Evolutionary conservation across 2,329 filamentous ascomycete genomes (phyloP).

Genomic region (Fusarium virguliforme): DNA sequence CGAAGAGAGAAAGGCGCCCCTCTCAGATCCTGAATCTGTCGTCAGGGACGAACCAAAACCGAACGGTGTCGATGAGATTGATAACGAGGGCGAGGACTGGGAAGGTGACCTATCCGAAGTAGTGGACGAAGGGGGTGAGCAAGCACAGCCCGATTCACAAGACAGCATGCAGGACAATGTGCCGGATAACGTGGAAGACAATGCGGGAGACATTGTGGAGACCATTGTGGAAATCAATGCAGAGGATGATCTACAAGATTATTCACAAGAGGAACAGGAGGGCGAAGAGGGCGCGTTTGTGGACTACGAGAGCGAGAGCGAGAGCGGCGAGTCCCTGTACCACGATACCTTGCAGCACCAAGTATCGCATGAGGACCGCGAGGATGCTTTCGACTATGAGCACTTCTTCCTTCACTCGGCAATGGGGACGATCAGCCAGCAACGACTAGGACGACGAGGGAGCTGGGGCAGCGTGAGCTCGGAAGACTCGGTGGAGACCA

Average conservation of each 20-base stretch:
- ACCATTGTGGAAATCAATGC: slow-evolving; percentile 6
- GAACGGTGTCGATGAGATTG: slow-evolving; percentile 51
- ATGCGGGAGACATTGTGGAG: slow-evolving; percentile 42
- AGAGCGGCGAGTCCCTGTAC: slow-evolving; percentile 76
- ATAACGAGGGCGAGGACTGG: slow-evolving; percentile 51
- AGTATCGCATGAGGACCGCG: slow-evolving; percentile 89
- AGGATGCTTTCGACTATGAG: slow-evolving; percentile 97
- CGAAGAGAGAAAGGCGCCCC: slow-evolving; percentile 13
- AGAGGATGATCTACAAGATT: slow-evolving; percentile 37
- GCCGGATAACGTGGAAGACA: slow-evolving; percentile 41
- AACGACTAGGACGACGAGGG: slow-evolving; percentile 47
- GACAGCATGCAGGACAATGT: slow-evolving; percentile 50
- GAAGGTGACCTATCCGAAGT: slow-evolving; percentile 29
- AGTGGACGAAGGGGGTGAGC: slow-evolving; percentile 47
- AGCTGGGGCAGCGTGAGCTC: slow-evolving; percentile 72
- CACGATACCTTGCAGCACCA: slow-evolving; percentile 73
- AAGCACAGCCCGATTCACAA: slow-evolving; percentile 12
- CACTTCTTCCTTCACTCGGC: slow-evolving; percentile 96
- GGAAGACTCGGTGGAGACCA: slow-evolving; percentile 74
- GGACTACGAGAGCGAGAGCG: slow-evolving; percentile 72
- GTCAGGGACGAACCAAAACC: slow-evolving; percentile 31
- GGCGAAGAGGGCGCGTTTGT: slow-evolving; percentile 56
- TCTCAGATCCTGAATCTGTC: slow-evolving; percentile 26
- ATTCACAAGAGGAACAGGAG: slow-evolving; percentile 56
- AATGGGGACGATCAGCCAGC: slow-evolving; percentile 80